Conservation (phyloP, 2,329 filamentous ascomycete species). For the Colletotrichum echinochloae region DNA sequence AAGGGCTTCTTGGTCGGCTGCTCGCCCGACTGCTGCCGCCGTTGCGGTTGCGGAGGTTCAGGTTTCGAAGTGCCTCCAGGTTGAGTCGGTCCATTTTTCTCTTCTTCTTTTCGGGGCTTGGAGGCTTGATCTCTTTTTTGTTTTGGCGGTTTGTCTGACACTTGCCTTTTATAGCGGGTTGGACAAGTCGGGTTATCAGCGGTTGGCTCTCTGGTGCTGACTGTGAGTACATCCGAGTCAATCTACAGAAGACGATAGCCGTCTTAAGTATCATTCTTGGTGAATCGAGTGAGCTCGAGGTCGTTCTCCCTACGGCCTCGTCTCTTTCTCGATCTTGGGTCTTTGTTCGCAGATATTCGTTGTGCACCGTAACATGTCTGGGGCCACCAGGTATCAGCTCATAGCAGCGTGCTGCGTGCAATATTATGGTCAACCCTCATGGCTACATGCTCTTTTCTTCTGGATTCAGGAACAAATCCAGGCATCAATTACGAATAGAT, state of each 20-base stretch:
- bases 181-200: neutral
- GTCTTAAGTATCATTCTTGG: neutral
- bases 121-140: too few relatives aligned
- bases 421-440: neutral
- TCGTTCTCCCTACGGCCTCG: neutral
- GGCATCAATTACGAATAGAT: neutral
- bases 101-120: too few relatives aligned
- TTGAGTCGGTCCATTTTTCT: neutral
- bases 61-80: neutral
- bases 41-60: neutral
- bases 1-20: neutral
- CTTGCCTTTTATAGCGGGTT: neutral
- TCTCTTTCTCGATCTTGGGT: neutral
- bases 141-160: neutral
- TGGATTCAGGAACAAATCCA: too few relatives aligned
- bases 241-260: neutral
- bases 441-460: neutral
- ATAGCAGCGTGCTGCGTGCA: neutral
- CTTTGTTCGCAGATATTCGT: neutral
- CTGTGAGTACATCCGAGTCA: neutral
- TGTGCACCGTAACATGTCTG: neutral
- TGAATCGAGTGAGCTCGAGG: neutral
- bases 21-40: neutral
- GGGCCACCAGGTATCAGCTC: too few relatives aligned
- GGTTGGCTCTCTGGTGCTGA: neutral